Evolutionary conservation across 139 green algal genomes (phyloP).

Genomic region (Chlorella sp.): DNA sequence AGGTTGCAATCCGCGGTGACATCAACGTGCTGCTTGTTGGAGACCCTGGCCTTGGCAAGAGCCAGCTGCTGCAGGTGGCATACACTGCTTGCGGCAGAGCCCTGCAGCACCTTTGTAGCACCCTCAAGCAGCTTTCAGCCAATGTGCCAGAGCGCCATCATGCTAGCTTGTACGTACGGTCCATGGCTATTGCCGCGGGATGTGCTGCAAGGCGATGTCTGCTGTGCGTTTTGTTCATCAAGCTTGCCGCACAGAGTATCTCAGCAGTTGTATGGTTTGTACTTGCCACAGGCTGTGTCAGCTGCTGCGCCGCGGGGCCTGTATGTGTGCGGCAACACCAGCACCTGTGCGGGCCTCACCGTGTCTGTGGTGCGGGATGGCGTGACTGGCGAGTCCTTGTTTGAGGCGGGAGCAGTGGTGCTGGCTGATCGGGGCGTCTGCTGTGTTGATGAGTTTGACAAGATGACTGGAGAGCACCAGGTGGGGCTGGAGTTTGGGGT

Average conservation of each 20-base stretch:
- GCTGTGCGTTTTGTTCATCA: too few species aligned
- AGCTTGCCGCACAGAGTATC: too few species aligned
- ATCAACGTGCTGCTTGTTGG: constrained; percentile 83
- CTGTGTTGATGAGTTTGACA: constrained; percentile 96
- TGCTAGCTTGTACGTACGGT: too few species aligned
- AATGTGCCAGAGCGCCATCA: too few species aligned
- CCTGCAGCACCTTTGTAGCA: too few species aligned
- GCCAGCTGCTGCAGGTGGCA: constrained; percentile 84
- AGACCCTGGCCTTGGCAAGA: constrained; percentile 85
- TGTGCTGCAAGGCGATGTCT: too few species aligned
- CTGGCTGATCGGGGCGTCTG: constrained; percentile 78
- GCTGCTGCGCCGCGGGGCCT: constrained; percentile 70
- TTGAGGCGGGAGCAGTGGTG: constrained; percentile 88
- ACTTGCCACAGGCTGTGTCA: constrained; percentile 57
- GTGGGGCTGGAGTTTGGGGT: too few species aligned
- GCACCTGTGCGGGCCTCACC: constrained; percentile 74
- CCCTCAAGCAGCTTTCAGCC: too few species aligned
- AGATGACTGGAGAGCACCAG: constrained; percentile 65
- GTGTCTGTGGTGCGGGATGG: constrained; percentile 63
- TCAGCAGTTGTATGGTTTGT: too few species aligned
- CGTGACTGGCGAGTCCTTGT: constrained; percentile 56
- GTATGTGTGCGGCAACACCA: constrained; percentile 88
- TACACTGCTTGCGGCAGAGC: too few species aligned
- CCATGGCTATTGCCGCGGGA: too few species aligned
- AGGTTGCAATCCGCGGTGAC: constrained; percentile 65